These are phyloP conservation scores for Umbilicus rupestris DNA, from an alignment of 164 flowering plant species.

Conservation along the genomic window DNA sequence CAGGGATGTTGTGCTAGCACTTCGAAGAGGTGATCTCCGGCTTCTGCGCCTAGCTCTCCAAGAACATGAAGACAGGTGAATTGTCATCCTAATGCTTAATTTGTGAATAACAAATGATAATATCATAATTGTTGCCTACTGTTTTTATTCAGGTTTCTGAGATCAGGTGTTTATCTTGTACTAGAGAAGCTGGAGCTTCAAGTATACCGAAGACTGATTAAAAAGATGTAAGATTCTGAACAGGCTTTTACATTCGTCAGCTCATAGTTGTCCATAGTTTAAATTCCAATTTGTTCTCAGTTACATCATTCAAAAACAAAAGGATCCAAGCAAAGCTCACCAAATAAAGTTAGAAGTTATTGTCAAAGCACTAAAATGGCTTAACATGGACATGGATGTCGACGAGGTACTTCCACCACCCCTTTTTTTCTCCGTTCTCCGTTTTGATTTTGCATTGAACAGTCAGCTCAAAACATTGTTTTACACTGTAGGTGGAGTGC, in stretches of 20 bases:
- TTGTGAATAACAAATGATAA: background rate
- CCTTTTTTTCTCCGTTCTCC: background rate
- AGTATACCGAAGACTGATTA: conserved; percentile 87
- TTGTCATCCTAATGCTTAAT: conserved; percentile 1
- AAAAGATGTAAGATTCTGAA: conserved; percentile 63
- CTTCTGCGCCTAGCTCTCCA: conserved; percentile 82
- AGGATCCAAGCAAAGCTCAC: conserved; percentile 84
- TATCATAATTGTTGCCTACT: background rate
- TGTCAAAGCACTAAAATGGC: conserved; percentile 89
- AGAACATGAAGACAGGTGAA: conserved; percentile 79
- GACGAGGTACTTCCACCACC: conserved; percentile 55
- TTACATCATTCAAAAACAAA: conserved; percentile 80
- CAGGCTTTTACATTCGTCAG: background rate
- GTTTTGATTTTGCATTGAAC: background rate
- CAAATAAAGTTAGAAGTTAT: conserved; percentile 87
- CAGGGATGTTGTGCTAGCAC: conserved; percentile 50
- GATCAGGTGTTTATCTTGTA: conserved; percentile 96
- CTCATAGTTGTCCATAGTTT: background rate
- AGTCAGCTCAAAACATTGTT: background rate
- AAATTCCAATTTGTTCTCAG: conserved; percentile 24
- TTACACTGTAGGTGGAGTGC: conserved; percentile 69
- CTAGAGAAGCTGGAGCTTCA: conserved; percentile 95
- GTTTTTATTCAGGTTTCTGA: conserved; percentile 55
- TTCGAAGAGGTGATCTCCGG: conserved; percentile 83
- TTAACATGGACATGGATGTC: conserved; percentile 86